These are phyloP conservation scores for Apiotrichum montevideense DNA, from an alignment of 1,284 basidiomycete species.

Conservation along the genomic window DNA sequence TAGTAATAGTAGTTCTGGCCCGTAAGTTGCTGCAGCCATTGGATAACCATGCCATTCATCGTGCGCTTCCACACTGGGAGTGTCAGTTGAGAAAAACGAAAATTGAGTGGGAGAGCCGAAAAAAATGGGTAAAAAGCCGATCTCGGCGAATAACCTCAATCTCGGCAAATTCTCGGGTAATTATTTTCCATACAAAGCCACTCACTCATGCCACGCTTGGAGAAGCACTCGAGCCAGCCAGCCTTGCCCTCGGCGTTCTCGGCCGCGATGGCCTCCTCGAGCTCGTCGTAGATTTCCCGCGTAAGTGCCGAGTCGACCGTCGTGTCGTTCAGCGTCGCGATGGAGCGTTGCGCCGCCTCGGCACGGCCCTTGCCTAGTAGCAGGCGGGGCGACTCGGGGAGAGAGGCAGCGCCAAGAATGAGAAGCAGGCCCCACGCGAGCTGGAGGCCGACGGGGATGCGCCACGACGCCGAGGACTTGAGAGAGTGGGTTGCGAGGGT, in stretches of 20 bases:
- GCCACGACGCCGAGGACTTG: slow-evolving; percentile 60
- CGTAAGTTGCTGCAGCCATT: slow-evolving; percentile 70
- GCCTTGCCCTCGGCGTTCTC: slow-evolving; percentile 73
- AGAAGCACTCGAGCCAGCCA: slow-evolving; percentile 70
- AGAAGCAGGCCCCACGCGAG: slow-evolving; percentile 30
- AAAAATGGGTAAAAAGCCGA: too few species aligned
- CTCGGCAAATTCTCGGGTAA: slow-evolving; percentile 9
- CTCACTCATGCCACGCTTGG: slow-evolving; percentile 34
- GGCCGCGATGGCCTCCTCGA: slow-evolving; percentile 52
- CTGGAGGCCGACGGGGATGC: slow-evolving; percentile 47
- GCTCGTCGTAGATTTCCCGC: slow-evolving; percentile 60
- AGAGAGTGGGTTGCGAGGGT: slow-evolving; percentile 63
- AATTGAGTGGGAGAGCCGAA: neutral
- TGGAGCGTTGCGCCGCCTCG: slow-evolving; percentile 57
- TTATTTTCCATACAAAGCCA: slow-evolving; percentile 51
- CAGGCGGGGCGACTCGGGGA: slow-evolving; percentile 60
- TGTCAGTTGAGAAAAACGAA: neutral
- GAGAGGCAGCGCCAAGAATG: slow-evolving; percentile 60
- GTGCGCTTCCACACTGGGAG: slow-evolving; percentile 8
- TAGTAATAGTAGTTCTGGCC: slow-evolving; percentile 36
- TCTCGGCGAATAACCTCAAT: too few species aligned
- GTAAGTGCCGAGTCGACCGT: slow-evolving; percentile 59
- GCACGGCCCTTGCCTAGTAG: slow-evolving; percentile 31
- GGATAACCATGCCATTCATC: slow-evolving; percentile 65
- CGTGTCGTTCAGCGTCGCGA: slow-evolving; percentile 62